These are phyloP conservation scores for Monascus ruber DNA, from an alignment of 2,329 filamentous ascomycete species.

Conservation along the genomic window DNA sequence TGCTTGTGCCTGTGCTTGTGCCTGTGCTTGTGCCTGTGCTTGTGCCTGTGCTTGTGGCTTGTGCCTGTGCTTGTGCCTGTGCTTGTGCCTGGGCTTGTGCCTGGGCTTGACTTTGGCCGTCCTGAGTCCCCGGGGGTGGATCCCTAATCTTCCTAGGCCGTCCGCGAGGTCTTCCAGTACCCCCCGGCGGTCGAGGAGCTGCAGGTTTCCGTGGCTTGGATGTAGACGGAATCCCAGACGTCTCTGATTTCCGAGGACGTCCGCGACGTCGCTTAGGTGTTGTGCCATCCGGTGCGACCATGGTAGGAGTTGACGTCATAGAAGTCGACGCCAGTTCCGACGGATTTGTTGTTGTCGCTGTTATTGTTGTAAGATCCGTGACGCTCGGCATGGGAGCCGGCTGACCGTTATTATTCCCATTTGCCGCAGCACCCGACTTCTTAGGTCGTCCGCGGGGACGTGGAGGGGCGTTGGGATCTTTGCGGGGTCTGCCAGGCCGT, in stretches of 20 bases:
- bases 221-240: constrained; percentile 4
- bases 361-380: background rate
- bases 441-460: constrained; percentile 2
- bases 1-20: constrained; percentile 3
- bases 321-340: background rate
- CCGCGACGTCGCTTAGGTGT: constrained; percentile 13
- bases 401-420: background rate
- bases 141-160: background rate
- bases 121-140: background rate
- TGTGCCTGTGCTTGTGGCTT: constrained; percentile 5
- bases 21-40: constrained; percentile 1
- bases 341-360: background rate
- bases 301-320: constrained; percentile 11
- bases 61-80: constrained; percentile 7
- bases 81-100: constrained; percentile 3
- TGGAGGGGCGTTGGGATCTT: background rate
- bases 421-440: background rate
- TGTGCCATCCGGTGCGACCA: constrained; percentile 12
- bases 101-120: constrained; percentile 3
- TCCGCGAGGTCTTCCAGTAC: constrained; percentile 22
- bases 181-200: constrained; percentile 9
- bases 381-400: background rate
- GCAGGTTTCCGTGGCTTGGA: constrained; percentile 13
- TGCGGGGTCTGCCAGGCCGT: background rate
- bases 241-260: constrained; percentile 14